A percentile compares a stretch with the other conserved stretches of the same genome.
phyloP scores from a whole-genome alignment of 345 rosid genomes.

The Gossypium herbaceum region DNA sequence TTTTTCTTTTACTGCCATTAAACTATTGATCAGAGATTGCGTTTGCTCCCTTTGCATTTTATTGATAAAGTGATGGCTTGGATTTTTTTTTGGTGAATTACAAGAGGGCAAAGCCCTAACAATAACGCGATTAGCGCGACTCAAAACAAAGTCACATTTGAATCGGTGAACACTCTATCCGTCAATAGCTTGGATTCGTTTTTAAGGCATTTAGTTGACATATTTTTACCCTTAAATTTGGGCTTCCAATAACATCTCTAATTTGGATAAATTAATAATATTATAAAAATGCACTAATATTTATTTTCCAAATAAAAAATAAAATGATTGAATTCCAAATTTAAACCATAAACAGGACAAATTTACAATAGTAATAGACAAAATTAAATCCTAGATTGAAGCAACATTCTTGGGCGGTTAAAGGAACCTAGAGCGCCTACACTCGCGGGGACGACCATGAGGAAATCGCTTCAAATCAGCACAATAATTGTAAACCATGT shows the following conservation, averaged over 20 bases:
- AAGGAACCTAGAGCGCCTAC: conserved; percentile 24
- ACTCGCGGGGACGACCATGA: conserved; percentile 34
- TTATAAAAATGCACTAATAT: no score
- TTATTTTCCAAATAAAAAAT: no score
- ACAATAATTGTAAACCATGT: conserved; percentile 61
- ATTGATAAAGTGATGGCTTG: not conserved
- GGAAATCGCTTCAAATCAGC: conserved; percentile 39
- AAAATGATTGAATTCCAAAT: no score
- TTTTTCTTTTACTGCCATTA: not conserved
- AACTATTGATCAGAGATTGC: not conserved
- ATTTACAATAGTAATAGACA: no score
- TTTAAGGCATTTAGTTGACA: no score
- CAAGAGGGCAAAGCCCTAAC: not conserved
- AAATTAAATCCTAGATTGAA: not conserved
- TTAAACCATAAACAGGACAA: no score
- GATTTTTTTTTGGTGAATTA: not conserved
- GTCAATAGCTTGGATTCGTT: no score
- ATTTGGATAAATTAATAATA: no score
- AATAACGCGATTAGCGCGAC: no score
- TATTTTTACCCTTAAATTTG: no score
- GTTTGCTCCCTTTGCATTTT: not conserved
- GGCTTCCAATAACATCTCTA: no score
- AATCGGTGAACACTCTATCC: fast-evolving
- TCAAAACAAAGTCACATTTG: fast-evolving
- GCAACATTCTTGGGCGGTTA: not conserved